Percentiles rank a stretch among this genome's conserved stretches.
These are phyloP conservation scores for Acaromyces ingoldii DNA, from an alignment of 1,284 basidiomycete genomes.

Conservation along the genomic window DNA sequence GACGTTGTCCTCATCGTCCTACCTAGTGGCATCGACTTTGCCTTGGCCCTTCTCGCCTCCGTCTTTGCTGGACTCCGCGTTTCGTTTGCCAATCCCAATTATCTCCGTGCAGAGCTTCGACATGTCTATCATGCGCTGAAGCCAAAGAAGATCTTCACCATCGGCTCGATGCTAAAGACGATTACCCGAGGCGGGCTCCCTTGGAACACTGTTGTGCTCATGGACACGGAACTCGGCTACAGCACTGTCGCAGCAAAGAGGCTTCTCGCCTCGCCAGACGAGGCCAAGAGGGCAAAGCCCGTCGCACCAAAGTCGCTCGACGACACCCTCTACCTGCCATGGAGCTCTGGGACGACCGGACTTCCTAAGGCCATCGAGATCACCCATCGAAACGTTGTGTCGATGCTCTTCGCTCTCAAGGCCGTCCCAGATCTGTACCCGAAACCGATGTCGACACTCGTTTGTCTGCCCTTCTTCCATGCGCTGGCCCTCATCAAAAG, in stretches of 20 bases:
- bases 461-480: constrained; percentile 27
- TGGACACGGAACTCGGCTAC: constrained; percentile 4
- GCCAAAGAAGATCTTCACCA: constrained; percentile 23
- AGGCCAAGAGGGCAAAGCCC: neutral
- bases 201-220: constrained; percentile 9
- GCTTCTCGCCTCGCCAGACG: neutral
- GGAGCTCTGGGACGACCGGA: constrained; percentile 25
- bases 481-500: constrained; percentile 16
- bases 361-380: constrained; percentile 27
- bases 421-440: constrained; percentile 1
- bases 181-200: constrained; percentile 8
- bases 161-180: neutral
- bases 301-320: neutral
- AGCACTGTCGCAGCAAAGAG: neutral
- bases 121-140: constrained; percentile 19
- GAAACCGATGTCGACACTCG: constrained; percentile 12
- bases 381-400: constrained; percentile 22
- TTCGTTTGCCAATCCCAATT: constrained; percentile 25
- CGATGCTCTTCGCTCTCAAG: constrained; percentile 12
- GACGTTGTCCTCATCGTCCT: constrained; percentile 20
- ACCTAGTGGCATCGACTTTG: constrained; percentile 25
- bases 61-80: constrained; percentile 24
- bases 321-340: constrained; percentile 13
- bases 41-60: constrained; percentile 19
- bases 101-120: constrained; percentile 18